phyloP scores from a whole-genome alignment of 805 yeast species.

The Yarrowia sp. region DNA sequence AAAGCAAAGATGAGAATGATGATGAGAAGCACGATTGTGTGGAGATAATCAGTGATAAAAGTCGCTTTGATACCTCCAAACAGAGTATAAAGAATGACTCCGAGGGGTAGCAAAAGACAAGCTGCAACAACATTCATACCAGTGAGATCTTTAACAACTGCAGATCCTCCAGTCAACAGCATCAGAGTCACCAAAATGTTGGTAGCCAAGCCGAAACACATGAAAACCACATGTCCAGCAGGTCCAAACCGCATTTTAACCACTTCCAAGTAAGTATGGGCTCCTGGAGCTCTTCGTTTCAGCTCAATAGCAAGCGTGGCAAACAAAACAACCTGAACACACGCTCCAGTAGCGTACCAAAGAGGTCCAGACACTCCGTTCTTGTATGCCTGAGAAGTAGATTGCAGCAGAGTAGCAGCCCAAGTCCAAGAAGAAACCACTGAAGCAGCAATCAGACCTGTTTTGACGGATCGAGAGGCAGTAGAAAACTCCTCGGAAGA shows the following conservation, averaged over 20 bases:
- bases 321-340: constrained; percentile 81
- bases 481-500: constrained; percentile 94
- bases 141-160: constrained; percentile 73
- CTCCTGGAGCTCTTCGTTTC: constrained; percentile 84
- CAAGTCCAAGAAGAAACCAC: constrained; percentile 95
- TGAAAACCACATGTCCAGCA: constrained; percentile 55
- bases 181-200: constrained; percentile 88
- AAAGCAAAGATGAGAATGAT: constrained; percentile 81
- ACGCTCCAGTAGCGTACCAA: constrained; percentile 89
- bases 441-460: constrained; percentile 82
- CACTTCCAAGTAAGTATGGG: constrained; percentile 88
- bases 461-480: constrained; percentile 84
- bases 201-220: constrained; percentile 82
- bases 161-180: constrained; percentile 88
- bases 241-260: constrained; percentile 77
- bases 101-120: constrained; percentile 76
- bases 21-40: constrained; percentile 75
- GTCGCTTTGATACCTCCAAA: constrained; percentile 85
- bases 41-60: constrained; percentile 73
- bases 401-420: constrained; percentile 76
- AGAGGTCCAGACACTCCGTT: constrained; percentile 79
- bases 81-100: constrained; percentile 69
- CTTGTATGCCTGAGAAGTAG: constrained; percentile 74
- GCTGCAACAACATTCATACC: constrained; percentile 84
- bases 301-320: constrained; percentile 86